Evolutionary conservation across 179 eudicot species (phyloP).

Genomic region (Drosera spatulata): DNA sequence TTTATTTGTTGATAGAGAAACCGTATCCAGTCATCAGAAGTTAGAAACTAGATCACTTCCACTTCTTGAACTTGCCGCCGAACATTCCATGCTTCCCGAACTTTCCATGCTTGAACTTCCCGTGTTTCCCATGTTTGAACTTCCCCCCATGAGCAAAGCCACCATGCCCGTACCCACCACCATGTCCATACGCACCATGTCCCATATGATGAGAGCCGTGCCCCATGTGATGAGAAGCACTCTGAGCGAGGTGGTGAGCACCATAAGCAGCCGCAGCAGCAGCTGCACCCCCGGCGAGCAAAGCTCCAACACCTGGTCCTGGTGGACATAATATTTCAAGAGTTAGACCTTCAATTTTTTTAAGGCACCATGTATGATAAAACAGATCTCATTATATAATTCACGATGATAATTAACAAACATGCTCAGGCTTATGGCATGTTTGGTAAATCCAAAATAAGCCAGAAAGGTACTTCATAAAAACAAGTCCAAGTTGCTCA

Average conservation of each 20-base stretch:
- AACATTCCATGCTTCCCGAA: constrained; percentile 17
- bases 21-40: too few relatives aligned
- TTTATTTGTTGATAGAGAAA: too few relatives aligned
- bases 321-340: neutral
- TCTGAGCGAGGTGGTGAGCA: constrained; percentile 11
- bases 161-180: neutral
- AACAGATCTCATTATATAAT: too few relatives aligned
- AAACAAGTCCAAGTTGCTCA: too few relatives aligned
- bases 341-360: neutral
- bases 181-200: constrained; percentile 11
- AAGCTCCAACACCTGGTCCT: constrained; percentile 20
- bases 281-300: constrained; percentile 50
- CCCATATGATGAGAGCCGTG: constrained; percentile 1
- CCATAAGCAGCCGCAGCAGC: constrained; percentile 55
- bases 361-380: too few relatives aligned
- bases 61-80: constrained; percentile 52
- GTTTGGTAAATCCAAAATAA: too few relatives aligned
- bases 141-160: constrained; percentile 15
- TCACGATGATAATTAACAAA: too few relatives aligned
- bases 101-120: constrained; percentile 32
- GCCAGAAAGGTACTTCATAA: too few relatives aligned
- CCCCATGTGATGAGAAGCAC: too few relatives aligned
- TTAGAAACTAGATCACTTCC: constrained; percentile 31
- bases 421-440: too few relatives aligned
- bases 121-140: constrained; percentile 25